Evolutionary conservation across 2,329 filamentous ascomycete genomes (phyloP).

Genomic region (Talaromyces islandicus): DNA sequence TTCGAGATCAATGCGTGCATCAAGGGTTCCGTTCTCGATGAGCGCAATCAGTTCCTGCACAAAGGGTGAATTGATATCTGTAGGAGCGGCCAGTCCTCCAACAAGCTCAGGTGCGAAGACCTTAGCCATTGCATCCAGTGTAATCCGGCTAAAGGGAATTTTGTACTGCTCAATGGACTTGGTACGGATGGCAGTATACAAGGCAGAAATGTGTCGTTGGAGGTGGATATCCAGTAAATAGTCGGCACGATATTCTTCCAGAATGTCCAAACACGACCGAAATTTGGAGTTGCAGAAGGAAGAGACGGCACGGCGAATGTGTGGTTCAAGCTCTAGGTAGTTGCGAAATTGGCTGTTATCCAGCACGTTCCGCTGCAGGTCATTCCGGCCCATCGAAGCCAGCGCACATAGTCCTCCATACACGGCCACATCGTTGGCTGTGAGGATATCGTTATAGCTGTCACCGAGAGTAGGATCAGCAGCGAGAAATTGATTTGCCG

Average conservation of each 20-base stretch:
- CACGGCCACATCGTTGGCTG: slow-evolving; percentile 80
- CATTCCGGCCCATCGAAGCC: slow-evolving; percentile 75
- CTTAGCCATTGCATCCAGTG: slow-evolving; percentile 67
- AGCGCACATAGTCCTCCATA: slow-evolving; percentile 89
- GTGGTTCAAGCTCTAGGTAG: slow-evolving; percentile 87
- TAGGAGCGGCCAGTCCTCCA: slow-evolving; percentile 47
- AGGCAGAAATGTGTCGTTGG: slow-evolving; percentile 60
- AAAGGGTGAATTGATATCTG: slow-evolving; percentile 50
- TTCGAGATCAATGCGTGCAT: slow-evolving; percentile 79
- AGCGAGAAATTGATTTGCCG: slow-evolving; percentile 65
- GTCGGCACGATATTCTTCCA: slow-evolving; percentile 75
- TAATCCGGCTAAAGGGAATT: slow-evolving; percentile 81
- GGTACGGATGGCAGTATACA: slow-evolving; percentile 72
- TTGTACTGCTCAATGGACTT: slow-evolving; percentile 95
- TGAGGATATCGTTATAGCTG: slow-evolving; percentile 65
- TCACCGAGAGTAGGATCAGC: slow-evolving; percentile 53
- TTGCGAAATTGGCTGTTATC: slow-evolving; percentile 75
- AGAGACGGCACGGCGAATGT: slow-evolving; percentile 83
- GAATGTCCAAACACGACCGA: slow-evolving; percentile 71
- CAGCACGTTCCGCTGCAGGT: slow-evolving; percentile 69
- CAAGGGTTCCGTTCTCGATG: slow-evolving; percentile 66
- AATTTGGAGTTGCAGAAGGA: slow-evolving; percentile 91
- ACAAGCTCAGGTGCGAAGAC: slow-evolving; percentile 57
- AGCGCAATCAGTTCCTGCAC: slow-evolving; percentile 65
- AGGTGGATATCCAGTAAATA: slow-evolving; percentile 89